A percentile compares a stretch with the other conserved stretches of the same genome.
These are phyloP conservation scores for Delphinella strobiligena DNA, from an alignment of 2,329 filamentous ascomycete genomes.

Conservation along the genomic window DNA sequence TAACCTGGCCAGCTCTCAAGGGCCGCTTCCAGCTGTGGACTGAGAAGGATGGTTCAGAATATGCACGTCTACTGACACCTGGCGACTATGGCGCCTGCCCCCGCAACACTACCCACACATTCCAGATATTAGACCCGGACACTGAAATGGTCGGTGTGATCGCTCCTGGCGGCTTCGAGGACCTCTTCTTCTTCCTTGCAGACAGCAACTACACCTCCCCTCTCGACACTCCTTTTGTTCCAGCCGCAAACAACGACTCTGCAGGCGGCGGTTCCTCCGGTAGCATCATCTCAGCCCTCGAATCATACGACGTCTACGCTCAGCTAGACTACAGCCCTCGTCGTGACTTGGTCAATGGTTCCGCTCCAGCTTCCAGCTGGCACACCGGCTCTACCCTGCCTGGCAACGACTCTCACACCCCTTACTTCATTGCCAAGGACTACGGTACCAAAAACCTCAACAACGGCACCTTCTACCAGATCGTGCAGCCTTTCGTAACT, in stretches of 20 bases:
- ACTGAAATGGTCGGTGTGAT: conserved; percentile 36
- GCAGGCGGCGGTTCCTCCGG: conserved; percentile 19
- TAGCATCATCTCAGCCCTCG: conserved; percentile 24
- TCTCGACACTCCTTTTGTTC: conserved; percentile 26
- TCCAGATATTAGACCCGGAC: conserved; percentile 36
- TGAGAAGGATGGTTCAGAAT: conserved; percentile 17
- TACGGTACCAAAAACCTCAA: conserved; percentile 36
- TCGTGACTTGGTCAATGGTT: conserved; percentile 30
- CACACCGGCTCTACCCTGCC: conserved; percentile 27
- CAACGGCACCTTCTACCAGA: conserved; percentile 25
- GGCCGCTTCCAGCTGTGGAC: conserved; percentile 37
- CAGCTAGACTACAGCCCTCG: conserved; percentile 29
- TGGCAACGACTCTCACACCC: conserved; percentile 18
- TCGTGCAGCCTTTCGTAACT: conserved; percentile 34
- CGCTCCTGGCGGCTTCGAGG: conserved; percentile 37
- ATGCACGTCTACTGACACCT: conserved; percentile 27
- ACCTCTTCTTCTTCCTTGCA: conserved; percentile 24
- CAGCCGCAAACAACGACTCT: conserved; percentile 18
- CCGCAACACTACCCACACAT: conserved; percentile 34
- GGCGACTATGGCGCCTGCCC: conserved; percentile 32
- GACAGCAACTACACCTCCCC: conserved; percentile 23
- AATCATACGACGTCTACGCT: conserved; percentile 32
- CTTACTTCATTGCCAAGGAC: conserved; percentile 34
- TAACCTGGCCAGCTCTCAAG: no score
- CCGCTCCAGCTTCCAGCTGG: conserved; percentile 25